phyloP scores from a whole-genome alignment of 306 rosid species.

The Citrullus mucosospermus region DNA sequence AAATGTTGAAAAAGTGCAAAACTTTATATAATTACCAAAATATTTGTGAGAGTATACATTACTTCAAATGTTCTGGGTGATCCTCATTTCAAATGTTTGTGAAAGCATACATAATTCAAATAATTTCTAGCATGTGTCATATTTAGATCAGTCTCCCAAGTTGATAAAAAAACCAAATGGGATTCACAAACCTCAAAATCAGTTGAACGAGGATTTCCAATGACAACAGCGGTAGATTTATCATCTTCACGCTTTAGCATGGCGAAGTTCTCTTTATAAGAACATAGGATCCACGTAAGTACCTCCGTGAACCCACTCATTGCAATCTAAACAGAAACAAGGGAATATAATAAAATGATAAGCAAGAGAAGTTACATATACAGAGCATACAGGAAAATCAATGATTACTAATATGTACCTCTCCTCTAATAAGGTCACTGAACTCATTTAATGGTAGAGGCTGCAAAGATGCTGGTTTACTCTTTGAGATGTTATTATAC shows the following conservation, averaged over 20 bases:
- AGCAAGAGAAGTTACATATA: slow-evolving; percentile 1
- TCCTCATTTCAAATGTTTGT: not conserved
- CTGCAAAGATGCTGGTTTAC: slow-evolving; percentile 56
- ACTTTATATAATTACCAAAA: not conserved
- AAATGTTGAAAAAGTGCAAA: slow-evolving; percentile 8
- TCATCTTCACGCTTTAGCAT: slow-evolving; percentile 73
- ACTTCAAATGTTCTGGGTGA: not conserved
- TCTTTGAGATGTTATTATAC: slow-evolving; percentile 52
- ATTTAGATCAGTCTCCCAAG: not conserved
- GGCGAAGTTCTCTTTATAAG: slow-evolving; percentile 59
- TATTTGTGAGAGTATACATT: not conserved
- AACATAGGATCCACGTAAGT: slow-evolving; percentile 74
- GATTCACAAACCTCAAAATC: slow-evolving; percentile 60
- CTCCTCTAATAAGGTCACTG: slow-evolving; percentile 62
- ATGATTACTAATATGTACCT: slow-evolving; percentile 33
- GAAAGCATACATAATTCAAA: not conserved
- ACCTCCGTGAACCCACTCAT: slow-evolving; percentile 84
- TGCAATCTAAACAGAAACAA: slow-evolving; percentile 45
- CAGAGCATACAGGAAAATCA: not conserved
- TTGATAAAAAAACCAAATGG: not conserved
- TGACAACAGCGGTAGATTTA: slow-evolving; percentile 50
- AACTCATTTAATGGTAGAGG: slow-evolving; percentile 68
- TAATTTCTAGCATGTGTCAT: not conserved
- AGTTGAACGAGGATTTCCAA: slow-evolving; percentile 82
- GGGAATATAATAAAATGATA: slow-evolving; percentile 1